Conservation (phyloP, 441 rosid genomes). For the Arabidopsis hybrid region DNA sequence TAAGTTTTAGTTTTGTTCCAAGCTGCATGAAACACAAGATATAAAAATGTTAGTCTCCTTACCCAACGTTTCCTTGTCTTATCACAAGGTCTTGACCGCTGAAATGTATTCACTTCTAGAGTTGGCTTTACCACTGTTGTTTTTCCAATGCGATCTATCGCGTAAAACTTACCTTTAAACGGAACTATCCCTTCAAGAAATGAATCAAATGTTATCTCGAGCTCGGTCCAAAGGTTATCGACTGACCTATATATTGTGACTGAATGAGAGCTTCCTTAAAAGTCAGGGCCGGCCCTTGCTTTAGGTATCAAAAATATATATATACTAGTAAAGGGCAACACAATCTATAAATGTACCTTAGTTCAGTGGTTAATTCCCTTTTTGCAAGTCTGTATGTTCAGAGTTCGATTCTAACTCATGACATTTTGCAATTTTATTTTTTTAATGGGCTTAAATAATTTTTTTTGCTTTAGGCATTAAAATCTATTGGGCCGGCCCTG, state of each 20-base stretch:
- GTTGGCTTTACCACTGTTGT: slow-evolving; percentile 31
- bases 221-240: slow-evolving; percentile 22
- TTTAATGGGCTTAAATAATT: too few species aligned
- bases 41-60: not conserved
- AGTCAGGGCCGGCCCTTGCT: too few species aligned
- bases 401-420: too few species aligned
- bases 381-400: too few species aligned
- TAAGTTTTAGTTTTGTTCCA: not conserved
- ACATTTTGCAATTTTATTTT: too few species aligned
- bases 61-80: slow-evolving; percentile 36
- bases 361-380: too few species aligned
- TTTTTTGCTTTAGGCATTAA: too few species aligned
- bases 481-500: too few species aligned
- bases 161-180: slow-evolving; percentile 24
- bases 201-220: not conserved
- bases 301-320: too few species aligned
- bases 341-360: too few species aligned
- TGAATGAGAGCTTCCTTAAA: not conserved
- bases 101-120: slow-evolving; percentile 24
- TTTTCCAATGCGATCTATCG: slow-evolving; percentile 11
- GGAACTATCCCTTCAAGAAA: slow-evolving; percentile 1
- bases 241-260: slow-evolving; percentile 20
- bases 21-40: not conserved
- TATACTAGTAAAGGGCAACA: too few species aligned
- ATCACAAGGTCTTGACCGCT: slow-evolving; percentile 21